These are phyloP conservation scores for Podochytrium sp. DNA, from an alignment of 192 early-diverging fungal species.

Conservation along the genomic window DNA sequence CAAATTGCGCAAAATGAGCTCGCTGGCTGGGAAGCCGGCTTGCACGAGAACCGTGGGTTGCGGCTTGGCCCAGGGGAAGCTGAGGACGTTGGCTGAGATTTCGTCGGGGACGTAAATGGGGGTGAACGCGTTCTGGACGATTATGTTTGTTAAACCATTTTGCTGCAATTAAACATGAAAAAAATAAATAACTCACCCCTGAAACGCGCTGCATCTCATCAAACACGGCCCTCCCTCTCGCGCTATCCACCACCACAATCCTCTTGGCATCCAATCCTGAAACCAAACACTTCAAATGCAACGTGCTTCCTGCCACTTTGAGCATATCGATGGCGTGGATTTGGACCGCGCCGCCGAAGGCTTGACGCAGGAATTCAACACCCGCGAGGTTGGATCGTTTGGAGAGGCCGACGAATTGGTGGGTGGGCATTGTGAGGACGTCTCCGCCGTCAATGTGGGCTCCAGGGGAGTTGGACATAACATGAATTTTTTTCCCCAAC, in stretches of 20 bases:
- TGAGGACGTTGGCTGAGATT: slow-evolving; percentile 42
- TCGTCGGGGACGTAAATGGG: slow-evolving; percentile 42
- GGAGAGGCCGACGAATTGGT: slow-evolving; percentile 45
- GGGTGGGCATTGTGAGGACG: slow-evolving; percentile 34
- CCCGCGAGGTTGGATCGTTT: slow-evolving; percentile 43
- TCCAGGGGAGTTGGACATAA: slow-evolving; percentile 27
- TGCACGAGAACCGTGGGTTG: slow-evolving; percentile 32
- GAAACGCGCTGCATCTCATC: slow-evolving; percentile 27
- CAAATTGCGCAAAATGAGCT: slow-evolving; percentile 15
- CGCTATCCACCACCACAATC: slow-evolving; percentile 34
- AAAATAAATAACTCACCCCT: background rate
- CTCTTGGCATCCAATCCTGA: slow-evolving; percentile 19
- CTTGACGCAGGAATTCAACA: slow-evolving; percentile 27
- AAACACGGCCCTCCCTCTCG: slow-evolving; percentile 29
- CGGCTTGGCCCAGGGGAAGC: slow-evolving; percentile 26
- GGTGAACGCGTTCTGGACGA: background rate
- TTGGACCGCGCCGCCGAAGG: background rate
- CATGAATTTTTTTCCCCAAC: slow-evolving; percentile 8
- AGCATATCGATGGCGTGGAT: slow-evolving; percentile 25
- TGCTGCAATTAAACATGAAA: too few relatives aligned
- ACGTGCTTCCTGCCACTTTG: slow-evolving; percentile 28
- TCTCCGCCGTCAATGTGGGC: slow-evolving; percentile 44
- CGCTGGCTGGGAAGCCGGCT: slow-evolving; percentile 36
- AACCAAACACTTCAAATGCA: slow-evolving; percentile 47
- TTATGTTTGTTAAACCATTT: too few relatives aligned